Base-by-base conservation (phyloP, 192 early-diverging fungal genomes). In the Backusella circina region DNA sequence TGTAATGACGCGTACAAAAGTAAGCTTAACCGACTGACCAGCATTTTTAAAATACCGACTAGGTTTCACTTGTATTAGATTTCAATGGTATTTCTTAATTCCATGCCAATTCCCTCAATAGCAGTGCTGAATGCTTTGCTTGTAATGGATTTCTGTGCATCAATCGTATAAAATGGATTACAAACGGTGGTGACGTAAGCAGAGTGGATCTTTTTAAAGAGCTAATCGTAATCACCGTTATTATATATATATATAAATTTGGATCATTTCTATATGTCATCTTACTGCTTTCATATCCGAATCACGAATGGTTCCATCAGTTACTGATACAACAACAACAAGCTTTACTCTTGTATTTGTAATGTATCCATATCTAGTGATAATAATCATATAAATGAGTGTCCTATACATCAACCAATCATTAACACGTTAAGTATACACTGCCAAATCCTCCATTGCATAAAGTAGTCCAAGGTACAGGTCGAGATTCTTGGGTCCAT, bases 401-500 rank as follows among this genome's bases (percentile, higher is more conserved):
- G 23, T 8, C 26, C 44, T 16, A 74, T 50, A 51, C 31, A 23
- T 35, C 26, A 21, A 6, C 12, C 57, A 51, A 10, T 28, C 2
- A 30, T 26, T 68, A n/a, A 51, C 57, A 3, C 16, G 71, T 84
- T 75, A 26, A 61, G n/a, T n/a, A 61, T 91, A 96, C 77, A 99
- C 93, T 10, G 92, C 92, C 31, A 97, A 77, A 70, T 97, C 96
- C 76, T 97, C 97, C 78, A 96, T 91, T 3, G 93, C 89, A 70
- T 93, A 94, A 64, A 99, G 79, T 28, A 96, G 83, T 3, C 97
- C 97, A 26, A 99, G 82, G 71, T 94, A 99, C 79, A 94, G 78
- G 69, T 97, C 96, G 15, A 88, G 81, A 30, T 89, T 75, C 77
- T 93, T 93, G 57, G 88, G 80, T 31, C 84, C 88, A 54, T 88